phyloP scores from a whole-genome alignment of 352 stramenopile species.

The Aphanomyces stellatus region DNA sequence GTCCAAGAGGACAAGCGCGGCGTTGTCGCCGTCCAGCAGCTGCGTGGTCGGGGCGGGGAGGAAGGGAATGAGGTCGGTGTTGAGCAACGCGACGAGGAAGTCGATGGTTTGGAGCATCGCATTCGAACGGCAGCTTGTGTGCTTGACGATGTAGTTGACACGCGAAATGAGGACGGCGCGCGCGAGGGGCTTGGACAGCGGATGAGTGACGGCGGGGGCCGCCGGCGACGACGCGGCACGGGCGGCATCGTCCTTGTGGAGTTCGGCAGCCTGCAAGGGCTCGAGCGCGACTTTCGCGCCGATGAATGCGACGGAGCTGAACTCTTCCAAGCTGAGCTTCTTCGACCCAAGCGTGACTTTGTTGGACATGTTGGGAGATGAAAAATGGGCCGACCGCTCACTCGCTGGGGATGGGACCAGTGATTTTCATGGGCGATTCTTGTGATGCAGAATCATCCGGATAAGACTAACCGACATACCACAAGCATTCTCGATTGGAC shows the following conservation, averaged over 20 bases:
- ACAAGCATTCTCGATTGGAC: too few relatives aligned
- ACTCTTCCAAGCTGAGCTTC: slow-evolving; percentile 20
- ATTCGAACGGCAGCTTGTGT: slow-evolving; percentile 16
- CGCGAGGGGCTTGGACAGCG: not conserved
- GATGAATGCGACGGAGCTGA: slow-evolving; percentile 15
- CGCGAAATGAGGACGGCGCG: slow-evolving; percentile 1
- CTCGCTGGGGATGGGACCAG: not conserved
- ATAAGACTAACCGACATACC: not conserved
- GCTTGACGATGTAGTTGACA: slow-evolving; percentile 19
- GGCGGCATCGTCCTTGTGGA: not conserved
- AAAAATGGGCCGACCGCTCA: too few relatives aligned
- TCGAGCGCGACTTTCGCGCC: slow-evolving; percentile 16
- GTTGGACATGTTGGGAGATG: slow-evolving; percentile 7
- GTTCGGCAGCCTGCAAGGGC: not conserved
- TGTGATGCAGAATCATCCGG: not conserved
- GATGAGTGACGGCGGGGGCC: not conserved
- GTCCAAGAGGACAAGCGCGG: slow-evolving; percentile 26
- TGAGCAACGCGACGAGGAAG: slow-evolving; percentile 50
- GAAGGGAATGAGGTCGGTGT: slow-evolving; percentile 40
- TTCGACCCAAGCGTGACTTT: slow-evolving; percentile 14
- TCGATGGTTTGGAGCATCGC: slow-evolving; percentile 28
- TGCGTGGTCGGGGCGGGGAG: slow-evolving; percentile 17
- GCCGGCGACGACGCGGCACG: not conserved
- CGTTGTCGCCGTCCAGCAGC: slow-evolving; percentile 22
- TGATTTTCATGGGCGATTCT: not conserved